Evolutionary conservation across 2,329 filamentous ascomycete genomes (phyloP).

Genomic region (Sporothrix variecibatus): DNA sequence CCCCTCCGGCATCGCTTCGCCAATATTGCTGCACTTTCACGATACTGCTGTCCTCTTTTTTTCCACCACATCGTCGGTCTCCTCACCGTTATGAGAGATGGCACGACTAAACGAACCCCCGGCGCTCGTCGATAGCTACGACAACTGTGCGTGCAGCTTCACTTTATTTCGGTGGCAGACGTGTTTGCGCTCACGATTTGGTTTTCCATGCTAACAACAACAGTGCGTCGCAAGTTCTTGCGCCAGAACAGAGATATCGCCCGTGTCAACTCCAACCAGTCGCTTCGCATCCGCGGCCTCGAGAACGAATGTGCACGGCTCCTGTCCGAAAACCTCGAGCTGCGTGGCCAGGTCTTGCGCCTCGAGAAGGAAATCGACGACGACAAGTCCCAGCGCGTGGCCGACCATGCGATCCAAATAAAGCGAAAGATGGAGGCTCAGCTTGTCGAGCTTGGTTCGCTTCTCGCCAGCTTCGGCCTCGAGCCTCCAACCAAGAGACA

Average conservation of each 20-base stretch:
- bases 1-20: background rate
- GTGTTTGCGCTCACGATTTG: background rate
- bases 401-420: conserved; percentile 68
- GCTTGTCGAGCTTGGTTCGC: conserved; percentile 66
- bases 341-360: conserved; percentile 69
- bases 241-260: conserved; percentile 84
- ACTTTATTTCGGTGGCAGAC: background rate
- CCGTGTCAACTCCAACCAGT: conserved; percentile 74
- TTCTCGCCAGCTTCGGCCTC: conserved; percentile 66
- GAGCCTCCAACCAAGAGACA: conserved; percentile 58
- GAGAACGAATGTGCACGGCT: conserved; percentile 75
- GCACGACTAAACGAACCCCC: conserved; percentile 78
- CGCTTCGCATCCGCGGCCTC: conserved; percentile 72
- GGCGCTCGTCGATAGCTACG: conserved; percentile 67
- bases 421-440: conserved; percentile 72
- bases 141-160: conserved; percentile 62
- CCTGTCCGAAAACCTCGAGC: conserved; percentile 75
- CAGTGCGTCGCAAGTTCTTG: conserved; percentile 77
- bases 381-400: conserved; percentile 59
- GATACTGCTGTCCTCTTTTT: conserved; percentile 29
- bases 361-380: conserved; percentile 68
- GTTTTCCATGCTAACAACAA: background rate
- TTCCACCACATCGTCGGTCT: background rate
- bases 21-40: conserved; percentile 15
- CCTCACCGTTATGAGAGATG: conserved; percentile 56